phyloP scores from a whole-genome alignment of 2,329 filamentous ascomycete species.

The Trichophyton schoenleinii region DNA sequence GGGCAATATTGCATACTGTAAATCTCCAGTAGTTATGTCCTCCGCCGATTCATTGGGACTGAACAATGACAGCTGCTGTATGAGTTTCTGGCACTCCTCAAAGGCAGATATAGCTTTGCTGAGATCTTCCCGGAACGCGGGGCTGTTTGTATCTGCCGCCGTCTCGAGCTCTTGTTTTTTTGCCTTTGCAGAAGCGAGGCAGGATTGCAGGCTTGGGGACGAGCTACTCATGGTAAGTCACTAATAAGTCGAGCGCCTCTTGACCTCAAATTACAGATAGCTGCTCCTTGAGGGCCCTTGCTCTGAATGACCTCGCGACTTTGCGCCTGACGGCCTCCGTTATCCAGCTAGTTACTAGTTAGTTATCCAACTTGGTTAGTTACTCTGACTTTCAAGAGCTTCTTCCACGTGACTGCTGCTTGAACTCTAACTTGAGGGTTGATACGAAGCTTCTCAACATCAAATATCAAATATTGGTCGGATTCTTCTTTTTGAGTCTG shows the following conservation, averaged over 20 bases:
- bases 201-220: constrained; percentile 42
- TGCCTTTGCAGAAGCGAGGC: constrained; percentile 44
- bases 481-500: not conserved
- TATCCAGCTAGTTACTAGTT: not conserved
- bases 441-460: not conserved
- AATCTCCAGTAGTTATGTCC: constrained; percentile 69
- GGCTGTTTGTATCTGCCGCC: constrained; percentile 48
- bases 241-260: not conserved
- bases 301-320: not conserved
- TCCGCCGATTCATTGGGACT: constrained; percentile 81
- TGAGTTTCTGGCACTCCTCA: constrained; percentile 56
- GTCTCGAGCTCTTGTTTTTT: constrained; percentile 47
- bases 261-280: not conserved
- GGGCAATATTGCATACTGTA: constrained; percentile 46
- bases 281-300: not conserved
- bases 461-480: not conserved
- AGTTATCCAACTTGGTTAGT: not conserved
- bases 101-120: constrained; percentile 56
- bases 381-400: too few relatives aligned
- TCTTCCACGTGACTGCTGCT: not conserved
- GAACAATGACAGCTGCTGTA: constrained; percentile 65
- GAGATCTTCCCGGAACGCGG: constrained; percentile 56
- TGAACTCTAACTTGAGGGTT: not conserved
- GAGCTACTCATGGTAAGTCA: constrained; percentile 24
- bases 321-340: too few relatives aligned